Conservation (phyloP, 2,329 filamentous ascomycete species). For the Exserohilum turcica region DNA sequence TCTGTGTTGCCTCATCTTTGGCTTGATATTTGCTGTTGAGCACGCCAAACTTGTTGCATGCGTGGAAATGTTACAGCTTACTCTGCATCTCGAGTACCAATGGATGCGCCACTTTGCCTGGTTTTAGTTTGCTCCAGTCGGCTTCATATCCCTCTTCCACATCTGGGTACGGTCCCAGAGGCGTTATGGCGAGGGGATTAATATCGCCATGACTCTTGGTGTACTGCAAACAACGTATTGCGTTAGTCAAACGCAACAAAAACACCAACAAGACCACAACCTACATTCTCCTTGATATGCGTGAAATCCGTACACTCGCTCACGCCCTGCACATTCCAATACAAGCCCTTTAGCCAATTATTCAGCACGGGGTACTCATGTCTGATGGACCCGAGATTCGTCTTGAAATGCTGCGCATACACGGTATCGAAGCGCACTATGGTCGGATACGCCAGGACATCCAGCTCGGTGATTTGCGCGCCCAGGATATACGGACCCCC, state of each 20-base stretch:
- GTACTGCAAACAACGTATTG: constrained; percentile 44
- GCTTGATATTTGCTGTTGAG: neutral
- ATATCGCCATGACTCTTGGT: constrained; percentile 65
- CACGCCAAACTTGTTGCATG: no score
- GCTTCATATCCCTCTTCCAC: constrained; percentile 59
- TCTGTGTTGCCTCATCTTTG: neutral
- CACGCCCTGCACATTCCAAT: constrained; percentile 62
- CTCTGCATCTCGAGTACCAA: constrained; percentile 37
- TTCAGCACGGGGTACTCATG: constrained; percentile 65
- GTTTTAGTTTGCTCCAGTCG: constrained; percentile 55
- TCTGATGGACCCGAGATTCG: constrained; percentile 65
- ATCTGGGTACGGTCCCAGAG: constrained; percentile 64
- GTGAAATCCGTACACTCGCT: constrained; percentile 66
- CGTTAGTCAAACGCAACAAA: neutral
- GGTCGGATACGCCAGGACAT: constrained; percentile 63
- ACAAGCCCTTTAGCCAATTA: constrained; percentile 65
- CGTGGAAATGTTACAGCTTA: constrained; percentile 24
- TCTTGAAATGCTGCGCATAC: constrained; percentile 71
- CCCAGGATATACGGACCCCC: constrained; percentile 64
- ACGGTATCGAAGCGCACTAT: constrained; percentile 64
- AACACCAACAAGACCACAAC: constrained; percentile 3
- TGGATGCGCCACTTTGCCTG: constrained; percentile 56
- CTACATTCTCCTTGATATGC: constrained; percentile 69
- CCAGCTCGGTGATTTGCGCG: constrained; percentile 61
- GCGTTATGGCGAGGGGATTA: constrained; percentile 67